Percentiles rank a stretch among this genome's conserved stretches.
These are phyloP conservation scores for Fusarium scirpi DNA, from an alignment of 2,329 filamentous ascomycete species.

Conservation along the genomic window DNA sequence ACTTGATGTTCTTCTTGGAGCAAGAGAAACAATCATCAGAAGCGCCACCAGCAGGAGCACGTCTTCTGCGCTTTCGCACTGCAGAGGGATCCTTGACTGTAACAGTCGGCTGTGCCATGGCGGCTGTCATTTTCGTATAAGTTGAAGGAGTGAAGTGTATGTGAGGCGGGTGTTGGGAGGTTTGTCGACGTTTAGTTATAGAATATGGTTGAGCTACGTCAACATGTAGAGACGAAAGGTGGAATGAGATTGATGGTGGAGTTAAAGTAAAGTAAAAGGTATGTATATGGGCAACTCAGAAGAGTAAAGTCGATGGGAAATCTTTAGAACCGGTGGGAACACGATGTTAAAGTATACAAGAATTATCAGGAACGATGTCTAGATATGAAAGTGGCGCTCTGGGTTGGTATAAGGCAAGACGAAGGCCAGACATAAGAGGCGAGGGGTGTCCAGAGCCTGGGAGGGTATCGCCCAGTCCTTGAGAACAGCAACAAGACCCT, in stretches of 20 bases:
- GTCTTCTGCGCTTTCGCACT: slow-evolving; percentile 81
- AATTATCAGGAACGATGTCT: slow-evolving; percentile 33
- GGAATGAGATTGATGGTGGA: slow-evolving; percentile 10
- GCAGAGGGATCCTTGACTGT: slow-evolving; percentile 64
- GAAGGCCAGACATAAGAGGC: slow-evolving; percentile 37
- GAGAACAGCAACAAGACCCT: slow-evolving; percentile 40
- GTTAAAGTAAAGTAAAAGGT: slow-evolving; percentile 17
- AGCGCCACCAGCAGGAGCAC: slow-evolving; percentile 88
- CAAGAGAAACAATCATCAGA: slow-evolving; percentile 97
- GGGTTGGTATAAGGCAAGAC: slow-evolving; percentile 34
- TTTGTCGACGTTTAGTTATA: slow-evolving; percentile 18
- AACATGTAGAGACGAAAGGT: slow-evolving; percentile 24
- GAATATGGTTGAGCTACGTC: slow-evolving; percentile 19
- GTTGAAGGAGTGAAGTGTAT: slow-evolving; percentile 12
- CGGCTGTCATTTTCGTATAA: slow-evolving; percentile 60
- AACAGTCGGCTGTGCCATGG: slow-evolving; percentile 58
- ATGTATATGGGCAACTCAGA: slow-evolving; percentile 12
- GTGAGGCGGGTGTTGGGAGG: slow-evolving; percentile 10
- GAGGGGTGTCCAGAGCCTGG: slow-evolving; percentile 30
- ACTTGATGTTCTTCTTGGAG: slow-evolving; percentile 83
- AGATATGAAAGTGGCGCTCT: slow-evolving; percentile 43
- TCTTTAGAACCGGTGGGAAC: slow-evolving; percentile 15
- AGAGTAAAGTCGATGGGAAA: slow-evolving; percentile 22
- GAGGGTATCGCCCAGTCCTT: slow-evolving; percentile 43
- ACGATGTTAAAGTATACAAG: slow-evolving; percentile 36